Conservation (phyloP, 805 yeast species). For the Suhomyces faveliae region DNA sequence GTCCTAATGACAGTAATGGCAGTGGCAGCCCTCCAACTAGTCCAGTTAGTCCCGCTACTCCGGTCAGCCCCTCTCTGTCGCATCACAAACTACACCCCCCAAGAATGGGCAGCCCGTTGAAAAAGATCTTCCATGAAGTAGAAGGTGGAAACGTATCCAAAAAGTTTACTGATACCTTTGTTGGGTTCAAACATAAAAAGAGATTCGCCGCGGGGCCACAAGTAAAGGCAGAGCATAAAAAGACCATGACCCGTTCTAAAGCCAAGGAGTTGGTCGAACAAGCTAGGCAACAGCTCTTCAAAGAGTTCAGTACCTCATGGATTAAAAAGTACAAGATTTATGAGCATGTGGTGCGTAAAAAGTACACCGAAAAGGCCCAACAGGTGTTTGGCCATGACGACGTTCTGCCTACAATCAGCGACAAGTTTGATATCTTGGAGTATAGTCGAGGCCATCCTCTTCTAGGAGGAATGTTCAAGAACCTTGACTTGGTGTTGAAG, state of each 20-base stretch:
- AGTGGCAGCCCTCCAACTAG: no score
- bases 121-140: neutral
- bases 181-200: neutral
- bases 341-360: conserved; percentile 18
- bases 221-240: neutral
- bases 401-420: conserved; percentile 27
- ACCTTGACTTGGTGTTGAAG: conserved; percentile 30
- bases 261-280: conserved; percentile 24
- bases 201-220: neutral
- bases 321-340: conserved; percentile 28
- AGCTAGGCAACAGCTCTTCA: conserved; percentile 26
- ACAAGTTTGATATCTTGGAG: conserved; percentile 35
- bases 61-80: neutral
- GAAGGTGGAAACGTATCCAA: neutral
- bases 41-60: neutral
- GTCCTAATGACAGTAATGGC: no score
- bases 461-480: conserved; percentile 28
- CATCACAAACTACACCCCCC: neutral
- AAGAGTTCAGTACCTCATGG: conserved; percentile 36
- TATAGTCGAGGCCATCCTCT: conserved; percentile 35
- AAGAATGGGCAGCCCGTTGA: neutral
- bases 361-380: conserved; percentile 26
- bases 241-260: conserved; percentile 11
- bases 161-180: neutral
- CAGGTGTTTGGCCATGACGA: conserved; percentile 36